A percentile compares a stretch with the other conserved stretches of the same genome.
Evolutionary conservation across 768 basidiomycete species (phyloP).

Genomic region (Tephrocybe rancida): DNA sequence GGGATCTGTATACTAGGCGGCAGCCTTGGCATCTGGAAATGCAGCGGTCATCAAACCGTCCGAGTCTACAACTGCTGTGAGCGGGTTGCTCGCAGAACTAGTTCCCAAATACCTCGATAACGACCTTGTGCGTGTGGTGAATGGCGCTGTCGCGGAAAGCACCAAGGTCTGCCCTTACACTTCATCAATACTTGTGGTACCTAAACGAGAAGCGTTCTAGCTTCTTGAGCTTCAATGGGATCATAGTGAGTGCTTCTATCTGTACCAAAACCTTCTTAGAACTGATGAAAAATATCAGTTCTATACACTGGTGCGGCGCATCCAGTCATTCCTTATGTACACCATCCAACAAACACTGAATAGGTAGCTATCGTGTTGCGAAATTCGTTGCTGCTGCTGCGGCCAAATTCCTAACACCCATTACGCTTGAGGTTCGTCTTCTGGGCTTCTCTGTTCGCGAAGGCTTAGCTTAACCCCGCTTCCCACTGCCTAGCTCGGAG

Average conservation of each 20-base stretch:
- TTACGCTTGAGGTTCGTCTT: conserved; percentile 43
- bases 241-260: conserved; percentile 37
- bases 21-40: conserved; percentile 82
- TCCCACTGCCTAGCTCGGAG: conserved; percentile 55
- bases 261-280: neutral
- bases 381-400: conserved; percentile 73
- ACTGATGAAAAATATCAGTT: conserved; percentile 34
- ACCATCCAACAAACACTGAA: neutral
- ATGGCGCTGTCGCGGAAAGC: conserved; percentile 68
- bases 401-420: conserved; percentile 73
- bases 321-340: neutral
- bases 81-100: conserved; percentile 64
- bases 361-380: conserved; percentile 59
- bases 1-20: conserved; percentile 35
- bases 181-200: neutral
- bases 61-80: conserved; percentile 60
- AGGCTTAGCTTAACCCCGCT: neutral
- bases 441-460: neutral
- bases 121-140: conserved; percentile 64
- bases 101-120: conserved; percentile 77
- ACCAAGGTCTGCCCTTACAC: conserved; percentile 43
- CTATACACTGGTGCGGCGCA: conserved; percentile 59
- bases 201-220: conserved; percentile 30
- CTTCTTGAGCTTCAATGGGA: conserved; percentile 74
- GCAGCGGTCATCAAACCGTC: conserved; percentile 76